Evolutionary conservation across 805 yeast genomes (phyloP).

Genomic region (Ogataea paraovalis): DNA sequence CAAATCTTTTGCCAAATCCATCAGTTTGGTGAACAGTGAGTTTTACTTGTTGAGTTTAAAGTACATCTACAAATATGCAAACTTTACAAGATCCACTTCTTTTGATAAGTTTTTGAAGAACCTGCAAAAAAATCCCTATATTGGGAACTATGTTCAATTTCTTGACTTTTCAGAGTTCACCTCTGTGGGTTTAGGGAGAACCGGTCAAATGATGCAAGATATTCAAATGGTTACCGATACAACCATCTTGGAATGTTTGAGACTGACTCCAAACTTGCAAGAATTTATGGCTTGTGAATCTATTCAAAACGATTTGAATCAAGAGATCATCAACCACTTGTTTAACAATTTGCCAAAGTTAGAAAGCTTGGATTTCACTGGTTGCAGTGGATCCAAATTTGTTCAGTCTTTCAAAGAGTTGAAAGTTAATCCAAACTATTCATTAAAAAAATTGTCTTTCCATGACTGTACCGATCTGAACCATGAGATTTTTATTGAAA

Average conservation of each 20-base stretch:
- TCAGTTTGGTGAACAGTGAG: constrained; percentile 46
- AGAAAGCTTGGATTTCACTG: constrained; percentile 81
- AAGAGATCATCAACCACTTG: constrained; percentile 48
- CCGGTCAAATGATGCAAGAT: constrained; percentile 85
- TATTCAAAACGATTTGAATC: constrained; percentile 76
- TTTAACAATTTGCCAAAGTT: constrained; percentile 53
- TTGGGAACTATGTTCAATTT: constrained; percentile 63
- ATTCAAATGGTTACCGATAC: constrained; percentile 82
- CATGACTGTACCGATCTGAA: constrained; percentile 86
- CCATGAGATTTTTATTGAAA: constrained; percentile 46
- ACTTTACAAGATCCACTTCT: constrained; percentile 75
- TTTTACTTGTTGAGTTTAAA: constrained; percentile 56
- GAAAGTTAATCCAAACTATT: constrained; percentile 24
- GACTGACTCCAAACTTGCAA: constrained; percentile 58
- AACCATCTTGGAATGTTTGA: constrained; percentile 63
- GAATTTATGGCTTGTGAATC: constrained; percentile 85
- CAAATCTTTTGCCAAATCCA: constrained; percentile 24
- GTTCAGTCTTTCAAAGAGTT: constrained; percentile 52
- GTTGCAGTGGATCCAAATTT: constrained; percentile 67
- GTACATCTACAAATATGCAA: constrained; percentile 61
- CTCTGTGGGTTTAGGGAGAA: constrained; percentile 83
- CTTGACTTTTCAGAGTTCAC: constrained; percentile 88
- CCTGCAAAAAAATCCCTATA: constrained; percentile 39
- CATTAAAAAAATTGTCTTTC: constrained; percentile 54
- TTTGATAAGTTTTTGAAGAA: constrained; percentile 68